A percentile compares a stretch with the other conserved stretches of the same genome.
Evolutionary conservation across 768 basidiomycete species (phyloP).

Genomic region (Leccinum ochraceum): DNA sequence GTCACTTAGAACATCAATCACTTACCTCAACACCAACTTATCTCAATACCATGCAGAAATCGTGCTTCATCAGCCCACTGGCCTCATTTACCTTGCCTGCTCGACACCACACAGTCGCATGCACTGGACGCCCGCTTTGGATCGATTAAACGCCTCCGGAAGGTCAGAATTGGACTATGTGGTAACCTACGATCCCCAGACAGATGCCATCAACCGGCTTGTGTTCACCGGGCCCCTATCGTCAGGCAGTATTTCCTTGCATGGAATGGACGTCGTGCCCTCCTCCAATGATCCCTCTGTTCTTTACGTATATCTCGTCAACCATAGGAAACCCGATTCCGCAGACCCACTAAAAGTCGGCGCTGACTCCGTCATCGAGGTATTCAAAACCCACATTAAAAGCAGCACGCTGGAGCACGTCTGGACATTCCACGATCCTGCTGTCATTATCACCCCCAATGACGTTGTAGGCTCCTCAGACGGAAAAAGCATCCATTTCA

Average conservation of each 20-base stretch:
- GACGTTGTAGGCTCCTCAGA: conserved; percentile 68
- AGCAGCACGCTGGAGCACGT: conserved; percentile 50
- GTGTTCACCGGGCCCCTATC: conserved; percentile 40
- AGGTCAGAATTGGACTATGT: conserved; percentile 52
- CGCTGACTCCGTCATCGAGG: conserved; percentile 72
- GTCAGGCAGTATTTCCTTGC: conserved; percentile 48
- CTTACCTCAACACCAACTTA: conserved; percentile 11
- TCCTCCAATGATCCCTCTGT: conserved; percentile 47
- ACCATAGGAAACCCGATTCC: conserved; percentile 58
- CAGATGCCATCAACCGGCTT: conserved; percentile 47
- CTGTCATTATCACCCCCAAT: conserved; percentile 62
- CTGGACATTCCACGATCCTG: conserved; percentile 54
- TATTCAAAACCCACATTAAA: conserved; percentile 58
- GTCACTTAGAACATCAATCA: conserved; percentile 12
- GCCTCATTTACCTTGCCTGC: conserved; percentile 64
- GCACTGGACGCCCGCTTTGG: conserved; percentile 52
- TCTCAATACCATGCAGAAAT: conserved; percentile 41
- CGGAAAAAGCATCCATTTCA: conserved; percentile 65
- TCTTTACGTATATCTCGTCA: conserved; percentile 69
- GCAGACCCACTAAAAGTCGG: conserved; percentile 46
- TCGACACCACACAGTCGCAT: conserved; percentile 49
- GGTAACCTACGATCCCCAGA: conserved; percentile 56
- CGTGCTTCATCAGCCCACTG: conserved; percentile 57
- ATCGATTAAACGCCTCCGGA: conserved; percentile 37
- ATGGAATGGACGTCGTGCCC: conserved; percentile 70